These are phyloP conservation scores for Alternaria dauci DNA, from an alignment of 2,329 filamentous ascomycete species.

Conservation along the genomic window DNA sequence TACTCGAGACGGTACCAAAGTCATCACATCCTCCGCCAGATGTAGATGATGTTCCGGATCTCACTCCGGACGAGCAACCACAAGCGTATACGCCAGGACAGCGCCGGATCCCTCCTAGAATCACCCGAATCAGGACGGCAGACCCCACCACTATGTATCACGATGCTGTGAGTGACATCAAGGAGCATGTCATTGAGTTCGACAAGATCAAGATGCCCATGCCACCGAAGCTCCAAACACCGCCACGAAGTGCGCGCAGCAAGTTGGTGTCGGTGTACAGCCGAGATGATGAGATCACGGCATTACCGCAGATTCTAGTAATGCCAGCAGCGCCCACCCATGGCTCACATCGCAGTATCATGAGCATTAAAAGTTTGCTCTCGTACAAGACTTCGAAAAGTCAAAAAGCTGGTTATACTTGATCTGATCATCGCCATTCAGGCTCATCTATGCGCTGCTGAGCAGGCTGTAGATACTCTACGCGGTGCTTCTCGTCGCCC, in stretches of 20 bases:
- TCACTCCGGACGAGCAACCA: constrained; percentile 22
- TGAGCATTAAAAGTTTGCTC: constrained; percentile 31
- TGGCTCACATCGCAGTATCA: constrained; percentile 26
- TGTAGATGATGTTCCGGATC: constrained; percentile 30
- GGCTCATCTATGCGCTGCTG: neutral
- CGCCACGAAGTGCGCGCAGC: constrained; percentile 25
- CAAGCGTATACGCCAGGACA: constrained; percentile 4
- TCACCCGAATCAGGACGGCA: constrained; percentile 14
- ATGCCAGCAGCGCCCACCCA: neutral
- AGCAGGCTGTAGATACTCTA: neutral
- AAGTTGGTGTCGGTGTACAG: constrained; percentile 18
- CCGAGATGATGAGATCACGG: constrained; percentile 27
- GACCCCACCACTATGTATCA: constrained; percentile 10
- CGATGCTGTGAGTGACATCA: constrained; percentile 33
- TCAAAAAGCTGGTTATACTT: neutral
- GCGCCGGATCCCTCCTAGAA: constrained; percentile 3
- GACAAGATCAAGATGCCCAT: constrained; percentile 28
- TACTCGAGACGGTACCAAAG: constrained; percentile 11
- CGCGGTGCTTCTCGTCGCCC: neutral
- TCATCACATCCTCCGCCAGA: constrained; percentile 27
- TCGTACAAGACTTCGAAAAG: constrained; percentile 26
- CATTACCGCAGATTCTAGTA: constrained; percentile 22
- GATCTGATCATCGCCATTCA: neutral
- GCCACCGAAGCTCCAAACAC: constrained; percentile 34
- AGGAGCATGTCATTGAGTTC: constrained; percentile 36